These are phyloP conservation scores for Pelargonium myrrhifolium DNA, from an alignment of 441 rosid genomes.

Conservation along the genomic window DNA sequence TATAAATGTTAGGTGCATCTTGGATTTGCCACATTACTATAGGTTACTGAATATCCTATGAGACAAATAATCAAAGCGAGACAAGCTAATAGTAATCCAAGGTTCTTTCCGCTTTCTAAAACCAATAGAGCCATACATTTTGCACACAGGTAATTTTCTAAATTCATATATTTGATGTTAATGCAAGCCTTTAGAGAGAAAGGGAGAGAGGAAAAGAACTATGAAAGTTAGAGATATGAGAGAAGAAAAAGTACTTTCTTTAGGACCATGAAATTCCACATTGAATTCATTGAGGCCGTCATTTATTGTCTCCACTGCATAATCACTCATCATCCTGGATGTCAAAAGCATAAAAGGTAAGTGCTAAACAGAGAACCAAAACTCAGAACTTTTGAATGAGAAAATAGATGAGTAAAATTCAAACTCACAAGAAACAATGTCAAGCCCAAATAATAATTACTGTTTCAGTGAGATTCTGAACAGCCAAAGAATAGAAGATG, in stretches of 20 bases:
- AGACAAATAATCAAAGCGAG: not conserved
- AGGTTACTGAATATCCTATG: not conserved
- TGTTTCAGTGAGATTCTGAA: not conserved
- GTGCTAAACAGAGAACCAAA: not conserved
- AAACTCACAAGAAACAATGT: too few species aligned
- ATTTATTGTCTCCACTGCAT: conserved; percentile 63
- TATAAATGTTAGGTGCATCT: not conserved
- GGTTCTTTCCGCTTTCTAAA: not conserved
- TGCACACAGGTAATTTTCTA: not conserved
- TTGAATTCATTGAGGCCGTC: conserved; percentile 68
- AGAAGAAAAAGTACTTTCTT: conserved; percentile 48
- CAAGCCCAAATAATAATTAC: not conserved
- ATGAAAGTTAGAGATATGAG: conserved; percentile 4
- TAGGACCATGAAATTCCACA: conserved; percentile 68
- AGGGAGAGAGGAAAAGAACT: not conserved
- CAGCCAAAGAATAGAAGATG: not conserved
- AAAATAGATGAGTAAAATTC: not conserved
- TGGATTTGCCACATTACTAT: not conserved
- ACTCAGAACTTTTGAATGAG: not conserved
- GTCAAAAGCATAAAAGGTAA: not conserved
- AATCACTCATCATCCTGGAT: conserved; percentile 76
- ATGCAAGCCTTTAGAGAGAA: not conserved
- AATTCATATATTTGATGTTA: not conserved
- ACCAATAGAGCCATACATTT: conserved; percentile 7
- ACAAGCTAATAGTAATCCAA: not conserved